A percentile compares a stretch with the other conserved stretches of the same genome.
Evolutionary conservation across 2,329 filamentous ascomycete species (phyloP).

Genomic region (Volutella citrinella): DNA sequence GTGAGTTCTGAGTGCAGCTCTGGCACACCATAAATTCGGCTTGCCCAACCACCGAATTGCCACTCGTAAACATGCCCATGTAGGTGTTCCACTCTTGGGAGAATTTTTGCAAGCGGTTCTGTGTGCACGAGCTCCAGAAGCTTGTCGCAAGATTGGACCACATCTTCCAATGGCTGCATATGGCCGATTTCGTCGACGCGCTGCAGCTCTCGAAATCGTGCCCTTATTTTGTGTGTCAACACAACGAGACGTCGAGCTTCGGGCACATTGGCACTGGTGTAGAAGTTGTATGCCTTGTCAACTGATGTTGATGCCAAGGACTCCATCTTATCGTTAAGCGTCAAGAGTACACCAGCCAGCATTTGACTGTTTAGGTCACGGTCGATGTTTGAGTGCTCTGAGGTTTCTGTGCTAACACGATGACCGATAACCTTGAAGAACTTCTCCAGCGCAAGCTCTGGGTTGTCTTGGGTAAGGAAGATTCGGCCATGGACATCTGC

Average conservation of each 20-base stretch:
- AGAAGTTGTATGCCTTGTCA: conserved; percentile 73
- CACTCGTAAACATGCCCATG: conserved; percentile 86
- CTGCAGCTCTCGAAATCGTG: conserved; percentile 71
- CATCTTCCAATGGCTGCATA: conserved; percentile 76
- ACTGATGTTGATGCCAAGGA: conserved; percentile 37
- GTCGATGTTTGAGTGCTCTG: conserved; percentile 26
- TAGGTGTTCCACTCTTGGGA: conserved; percentile 84
- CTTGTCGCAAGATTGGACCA: conserved; percentile 70
- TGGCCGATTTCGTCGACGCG: conserved; percentile 62
- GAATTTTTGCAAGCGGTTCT: conserved; percentile 81
- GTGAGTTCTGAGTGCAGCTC: conserved; percentile 75
- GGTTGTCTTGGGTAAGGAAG: conserved; percentile 42
- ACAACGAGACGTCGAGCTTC: conserved; percentile 73
- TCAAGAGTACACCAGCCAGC: conserved; percentile 64
- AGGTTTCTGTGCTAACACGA: conserved; percentile 29
- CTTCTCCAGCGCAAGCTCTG: conserved; percentile 40
- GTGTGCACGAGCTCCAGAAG: conserved; percentile 72
- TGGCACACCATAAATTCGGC: conserved; percentile 69
- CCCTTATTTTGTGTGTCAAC: conserved; percentile 66
- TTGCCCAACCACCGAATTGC: conserved; percentile 84
- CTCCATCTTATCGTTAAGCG: conserved; percentile 59
- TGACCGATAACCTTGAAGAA: conserved; percentile 44
- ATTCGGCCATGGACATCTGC: conserved; percentile 58
- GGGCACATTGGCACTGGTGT: conserved; percentile 72
- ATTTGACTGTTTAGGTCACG: conserved; percentile 49